A percentile compares a stretch with the other conserved stretches of the same genome.
Conservation (phyloP, 306 rosid genomes). For the Quercus mongolica region DNA sequence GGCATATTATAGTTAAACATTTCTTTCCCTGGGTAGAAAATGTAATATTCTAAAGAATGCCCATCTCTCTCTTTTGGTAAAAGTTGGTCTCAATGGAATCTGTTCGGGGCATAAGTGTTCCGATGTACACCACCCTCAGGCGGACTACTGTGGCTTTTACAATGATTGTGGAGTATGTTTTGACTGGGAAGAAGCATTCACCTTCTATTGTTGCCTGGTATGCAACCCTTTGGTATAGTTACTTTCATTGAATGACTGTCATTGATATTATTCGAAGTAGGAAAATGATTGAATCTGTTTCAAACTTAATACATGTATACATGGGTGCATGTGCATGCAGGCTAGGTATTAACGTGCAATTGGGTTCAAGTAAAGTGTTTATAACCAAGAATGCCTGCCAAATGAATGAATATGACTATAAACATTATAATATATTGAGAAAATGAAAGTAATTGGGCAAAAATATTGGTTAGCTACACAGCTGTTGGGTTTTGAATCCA, state of each 20-base stretch:
- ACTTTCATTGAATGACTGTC: not conserved
- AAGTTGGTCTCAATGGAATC: constrained; percentile 75
- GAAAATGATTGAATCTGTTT: not conserved
- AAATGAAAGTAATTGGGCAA: not conserved
- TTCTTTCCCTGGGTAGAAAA: not conserved
- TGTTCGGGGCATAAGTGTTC: constrained; percentile 64
- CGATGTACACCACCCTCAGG: constrained; percentile 77
- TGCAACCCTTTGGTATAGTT: not conserved
- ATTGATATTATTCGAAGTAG: not conserved
- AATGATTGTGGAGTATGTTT: constrained; percentile 58
- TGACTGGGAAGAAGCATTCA: constrained; percentile 54
- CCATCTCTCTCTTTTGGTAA: constrained; percentile 19
- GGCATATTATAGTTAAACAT: not conserved
- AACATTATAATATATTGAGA: not conserved
- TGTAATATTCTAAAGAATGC: constrained; percentile 7
- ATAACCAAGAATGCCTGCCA: not conserved
- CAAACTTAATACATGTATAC: not conserved
- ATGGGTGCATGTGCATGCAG: not conserved
- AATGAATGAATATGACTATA: not conserved
- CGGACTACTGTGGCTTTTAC: constrained; percentile 68
- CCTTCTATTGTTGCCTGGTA: constrained; percentile 56
- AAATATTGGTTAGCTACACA: not conserved
- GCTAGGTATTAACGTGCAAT: not conserved
- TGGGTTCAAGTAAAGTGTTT: not conserved
- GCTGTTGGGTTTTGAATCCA: not conserved